Evolutionary conservation across 2,329 filamentous ascomycete species (phyloP).

Genomic region (Xylariaceae sp.): DNA sequence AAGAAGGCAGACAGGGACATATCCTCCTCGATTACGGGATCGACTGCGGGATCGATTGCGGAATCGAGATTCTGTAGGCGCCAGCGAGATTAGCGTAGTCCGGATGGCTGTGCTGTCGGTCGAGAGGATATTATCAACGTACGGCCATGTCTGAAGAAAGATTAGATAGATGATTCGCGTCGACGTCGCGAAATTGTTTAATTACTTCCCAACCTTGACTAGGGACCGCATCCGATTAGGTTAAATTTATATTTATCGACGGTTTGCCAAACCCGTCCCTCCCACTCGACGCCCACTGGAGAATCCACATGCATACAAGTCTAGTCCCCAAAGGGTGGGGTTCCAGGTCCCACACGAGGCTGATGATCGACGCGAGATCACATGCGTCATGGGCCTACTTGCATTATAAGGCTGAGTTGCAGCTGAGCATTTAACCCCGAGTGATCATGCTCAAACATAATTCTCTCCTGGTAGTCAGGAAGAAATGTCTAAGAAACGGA

Average conservation of each 20-base stretch:
- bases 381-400: slow-evolving; percentile 20
- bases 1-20: slow-evolving; percentile 60
- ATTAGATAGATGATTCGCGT: too few relatives aligned
- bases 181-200: slow-evolving; percentile 2
- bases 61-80: too few relatives aligned
- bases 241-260: too few relatives aligned
- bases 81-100: background rate
- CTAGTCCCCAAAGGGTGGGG: background rate
- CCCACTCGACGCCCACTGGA: too few relatives aligned
- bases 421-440: too few relatives aligned
- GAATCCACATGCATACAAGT: background rate
- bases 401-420: too few relatives aligned
- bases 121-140: slow-evolving; percentile 6
- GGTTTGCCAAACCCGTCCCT: too few relatives aligned
- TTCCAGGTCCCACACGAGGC: slow-evolving; percentile 19
- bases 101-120: background rate
- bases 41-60: too few relatives aligned
- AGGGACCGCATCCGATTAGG: too few relatives aligned
- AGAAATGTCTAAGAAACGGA: slow-evolving; percentile 47
- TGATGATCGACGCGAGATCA: slow-evolving; percentile 9
- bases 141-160: slow-evolving; percentile 22
- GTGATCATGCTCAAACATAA: background rate
- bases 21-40: slow-evolving; percentile 27
- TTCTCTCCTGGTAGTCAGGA: background rate
- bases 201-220: too few relatives aligned